These are phyloP conservation scores for Dillenia turbinata DNA, from an alignment of 164 flowering plant genomes.

Conservation along the genomic window DNA sequence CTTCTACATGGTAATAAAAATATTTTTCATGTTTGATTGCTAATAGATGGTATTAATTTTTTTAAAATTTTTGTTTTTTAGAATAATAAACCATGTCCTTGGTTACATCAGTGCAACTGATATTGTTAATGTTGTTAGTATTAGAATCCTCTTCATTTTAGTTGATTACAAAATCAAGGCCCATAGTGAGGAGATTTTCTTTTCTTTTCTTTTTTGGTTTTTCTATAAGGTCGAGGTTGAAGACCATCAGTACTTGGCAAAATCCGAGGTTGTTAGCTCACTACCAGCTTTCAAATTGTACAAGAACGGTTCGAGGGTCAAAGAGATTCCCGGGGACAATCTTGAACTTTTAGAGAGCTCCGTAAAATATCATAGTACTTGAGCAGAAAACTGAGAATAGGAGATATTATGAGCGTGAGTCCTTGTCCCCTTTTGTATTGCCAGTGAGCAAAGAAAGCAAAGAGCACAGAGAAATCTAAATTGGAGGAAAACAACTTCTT, in stretches of 20 bases:
- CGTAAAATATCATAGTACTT: conserved; percentile 24
- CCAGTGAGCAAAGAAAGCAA: no score
- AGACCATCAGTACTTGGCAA: conserved; percentile 25
- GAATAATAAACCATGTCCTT: background rate
- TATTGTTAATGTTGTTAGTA: background rate
- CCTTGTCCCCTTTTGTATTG: no score
- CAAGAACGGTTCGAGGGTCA: conserved; percentile 33
- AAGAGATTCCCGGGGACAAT: conserved; percentile 28
- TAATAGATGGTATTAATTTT: no score
- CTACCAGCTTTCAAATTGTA: conserved; percentile 38
- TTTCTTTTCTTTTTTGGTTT: background rate
- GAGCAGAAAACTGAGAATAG: background rate
- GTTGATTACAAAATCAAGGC: no score
- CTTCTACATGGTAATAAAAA: no score
- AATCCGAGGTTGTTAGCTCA: conserved; percentile 29
- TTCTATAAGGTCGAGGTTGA: conserved; percentile 32
- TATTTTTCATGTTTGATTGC: no score
- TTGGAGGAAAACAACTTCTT: no score
- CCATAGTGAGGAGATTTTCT: background rate
- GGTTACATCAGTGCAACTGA: background rate
- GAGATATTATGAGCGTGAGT: background rate
- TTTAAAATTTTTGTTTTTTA: background rate
- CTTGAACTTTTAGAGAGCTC: conserved; percentile 35
- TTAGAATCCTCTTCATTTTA: no score
- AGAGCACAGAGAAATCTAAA: no score